Evolutionary conservation across 2,329 filamentous ascomycete genomes (phyloP), one percentile per base, ranked within the genome.

Genomic region (Herpomyces periplanetae): DNA sequence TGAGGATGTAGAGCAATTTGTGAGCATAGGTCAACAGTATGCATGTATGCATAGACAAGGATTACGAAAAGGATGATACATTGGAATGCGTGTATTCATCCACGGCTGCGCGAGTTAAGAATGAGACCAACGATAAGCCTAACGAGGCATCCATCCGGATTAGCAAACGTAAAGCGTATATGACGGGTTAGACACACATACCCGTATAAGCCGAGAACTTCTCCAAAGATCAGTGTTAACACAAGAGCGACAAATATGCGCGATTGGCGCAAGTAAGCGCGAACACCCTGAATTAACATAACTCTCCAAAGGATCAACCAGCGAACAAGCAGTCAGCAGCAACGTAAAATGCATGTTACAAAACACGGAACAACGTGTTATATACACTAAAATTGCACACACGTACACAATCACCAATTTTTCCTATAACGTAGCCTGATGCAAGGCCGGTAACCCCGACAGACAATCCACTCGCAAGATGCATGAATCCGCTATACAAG

Each of bases 221-320:
- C 80, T 22, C 69, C 80, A 36, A 96, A 96, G 53, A 96, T 96
- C 26, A 91, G 51, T 30, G 91, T 91, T 31, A 96, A 44, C 17
- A 96, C 75, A 80, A 91, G 91, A 39, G 80, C 80, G 19, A 96
- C 80, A 31, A 88, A 96, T 28, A 96, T 64, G 26, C 75, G 56
- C 19, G 66, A 84, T 41, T 96, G 80, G 33, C 69, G 57, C 71
- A 96, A 87, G 44, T 84, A 91, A 22, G 71, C 60, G 30, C 80
- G 59, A 20, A 91, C 75, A 24, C 80, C 55, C 49, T 54, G n/a
- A n/a, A 23, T 16, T 5, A 5, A 5, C 1, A 21, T n/a, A n/a
- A n/a, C n/a, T n/a, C n/a, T n/a, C n/a, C n/a, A n/a, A n/a, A n/a
- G n/a, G n/a, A n/a, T n/a, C n/a, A n/a, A n/a, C n/a, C n/a, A n/a